phyloP scores from a whole-genome alignment of 495 filamentous ascomycete species.

The Aspergillus heteromorphus region DNA sequence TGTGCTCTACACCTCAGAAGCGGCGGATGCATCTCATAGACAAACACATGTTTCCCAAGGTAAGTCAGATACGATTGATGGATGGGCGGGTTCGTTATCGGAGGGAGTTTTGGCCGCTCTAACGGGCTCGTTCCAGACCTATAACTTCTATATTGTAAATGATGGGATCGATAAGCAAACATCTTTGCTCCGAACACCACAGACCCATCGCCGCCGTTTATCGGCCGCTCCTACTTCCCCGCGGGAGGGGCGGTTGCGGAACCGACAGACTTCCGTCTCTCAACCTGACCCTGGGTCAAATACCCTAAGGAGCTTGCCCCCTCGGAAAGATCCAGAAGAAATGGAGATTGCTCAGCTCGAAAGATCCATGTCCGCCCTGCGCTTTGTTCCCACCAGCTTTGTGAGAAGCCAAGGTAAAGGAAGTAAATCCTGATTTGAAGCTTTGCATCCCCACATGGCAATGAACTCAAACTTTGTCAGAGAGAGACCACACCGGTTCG shows the following conservation, averaged over 20 bases:
- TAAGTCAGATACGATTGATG: slow-evolving; percentile 13
- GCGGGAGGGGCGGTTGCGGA: slow-evolving; percentile 33
- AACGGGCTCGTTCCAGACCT: slow-evolving; percentile 47
- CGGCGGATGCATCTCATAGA: slow-evolving; percentile 82
- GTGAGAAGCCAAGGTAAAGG: slow-evolving; percentile 20
- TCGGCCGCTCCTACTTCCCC: slow-evolving; percentile 41
- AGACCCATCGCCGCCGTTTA: slow-evolving; percentile 43
- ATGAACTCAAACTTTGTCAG: neutral
- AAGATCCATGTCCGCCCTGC: slow-evolving; percentile 76
- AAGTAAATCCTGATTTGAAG: slow-evolving; percentile 2
- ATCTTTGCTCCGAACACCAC: slow-evolving; percentile 60
- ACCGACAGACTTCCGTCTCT: slow-evolving; percentile 33
- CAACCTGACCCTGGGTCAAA: slow-evolving; percentile 12
- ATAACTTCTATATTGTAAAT: slow-evolving; percentile 84
- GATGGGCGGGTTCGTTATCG: neutral
- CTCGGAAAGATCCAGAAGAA: slow-evolving; percentile 31
- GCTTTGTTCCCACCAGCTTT: slow-evolving; percentile 75
- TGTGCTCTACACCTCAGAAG: slow-evolving; percentile 80
- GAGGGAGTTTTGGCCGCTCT: neutral
- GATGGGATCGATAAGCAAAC: slow-evolving; percentile 79
- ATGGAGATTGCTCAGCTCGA: slow-evolving; percentile 65
- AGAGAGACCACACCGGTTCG: neutral
- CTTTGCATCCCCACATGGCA: neutral
- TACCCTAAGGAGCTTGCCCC: neutral
- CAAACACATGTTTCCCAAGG: slow-evolving; percentile 88